Conservation (phyloP, 306 rosid species). For the Ochetophila trinervis region DNA sequence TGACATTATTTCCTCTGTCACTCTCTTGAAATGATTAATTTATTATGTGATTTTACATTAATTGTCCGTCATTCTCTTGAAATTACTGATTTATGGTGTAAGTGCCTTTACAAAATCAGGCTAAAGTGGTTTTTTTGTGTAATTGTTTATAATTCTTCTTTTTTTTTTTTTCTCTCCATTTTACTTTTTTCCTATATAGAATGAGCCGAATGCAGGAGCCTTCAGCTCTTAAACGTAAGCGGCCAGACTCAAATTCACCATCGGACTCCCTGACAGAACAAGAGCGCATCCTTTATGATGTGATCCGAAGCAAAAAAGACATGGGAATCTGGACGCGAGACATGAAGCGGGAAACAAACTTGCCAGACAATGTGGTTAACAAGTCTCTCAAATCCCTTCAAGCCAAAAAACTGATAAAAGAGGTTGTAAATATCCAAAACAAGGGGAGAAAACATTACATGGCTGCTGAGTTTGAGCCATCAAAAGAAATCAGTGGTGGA, state of each 20-base stretch:
- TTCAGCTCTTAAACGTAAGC: conserved; percentile 50
- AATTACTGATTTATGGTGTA: too few relatives aligned
- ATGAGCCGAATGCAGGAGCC: conserved; percentile 49
- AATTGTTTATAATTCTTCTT: background rate
- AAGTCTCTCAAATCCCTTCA: conserved; percentile 51
- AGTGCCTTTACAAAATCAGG: background rate
- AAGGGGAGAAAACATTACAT: conserved; percentile 69
- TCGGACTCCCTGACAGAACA: conserved; percentile 38
- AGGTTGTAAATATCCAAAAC: conserved; percentile 56
- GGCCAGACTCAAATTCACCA: conserved; percentile 32
- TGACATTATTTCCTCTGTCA: too few relatives aligned
- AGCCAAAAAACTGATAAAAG: conserved; percentile 55
- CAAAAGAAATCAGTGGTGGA: conserved; percentile 67
- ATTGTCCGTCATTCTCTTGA: too few relatives aligned
- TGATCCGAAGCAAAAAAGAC: conserved; percentile 48
- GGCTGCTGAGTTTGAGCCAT: conserved; percentile 67
- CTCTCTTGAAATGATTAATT: too few relatives aligned
- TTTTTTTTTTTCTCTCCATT: too few relatives aligned
- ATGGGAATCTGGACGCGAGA: conserved; percentile 65
- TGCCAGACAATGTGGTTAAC: conserved; percentile 35
- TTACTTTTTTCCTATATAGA: conserved; percentile 18
- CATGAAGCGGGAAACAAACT: conserved; percentile 47
- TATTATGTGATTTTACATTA: conserved; percentile 4
- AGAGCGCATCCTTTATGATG: conserved; percentile 43
- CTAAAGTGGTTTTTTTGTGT: background rate